Base-by-base conservation (phyloP, 192 early-diverging fungal species). In the Backusella liffmaniae region DNA sequence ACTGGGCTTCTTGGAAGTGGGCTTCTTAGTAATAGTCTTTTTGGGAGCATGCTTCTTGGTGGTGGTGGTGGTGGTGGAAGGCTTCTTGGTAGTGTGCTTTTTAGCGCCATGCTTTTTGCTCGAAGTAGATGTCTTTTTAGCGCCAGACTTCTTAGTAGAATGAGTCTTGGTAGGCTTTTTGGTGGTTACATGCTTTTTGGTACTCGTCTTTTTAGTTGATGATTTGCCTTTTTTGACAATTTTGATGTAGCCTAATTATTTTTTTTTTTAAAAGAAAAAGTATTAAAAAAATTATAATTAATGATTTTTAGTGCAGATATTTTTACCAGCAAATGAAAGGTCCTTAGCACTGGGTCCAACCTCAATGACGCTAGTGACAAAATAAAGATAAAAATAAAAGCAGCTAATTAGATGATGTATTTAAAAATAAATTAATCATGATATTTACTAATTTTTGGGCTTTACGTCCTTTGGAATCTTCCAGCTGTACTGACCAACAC, bases 311-410 rank as follows among this genome's bases (percentile, higher is more conserved):
- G 67, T 68, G 4, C 13, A 21, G 34, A 68, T 68, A 21, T 59
- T 34, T 36, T 51, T 72, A 72, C 70, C 72, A 36, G 56, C 72
- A 73, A 73, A 73, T 30, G 72, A 56, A 62, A 73, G 18, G 56
- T 73, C 72, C 32, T 56, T 37, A 37, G 37, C 36, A 62, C 30
- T 73, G 8, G 49, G 72, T 5, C 72, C 72, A 23, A 42, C 36
- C 62, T 73, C 72, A 39, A 73, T 73, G 18, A 73, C 72, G 39
- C 72, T 73, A 62, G 37, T 41, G 18, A 49, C 6, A 49, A 49
- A 69, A 21, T 39, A 62, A 62, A 62, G 18, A 62, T 62, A 62
- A 62, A 62, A 62, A 49, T n/a, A 49, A 49, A 69, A 21, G 4
- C 34, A 37, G 23, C 39, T 69, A 69, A 41, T 32, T 39, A 41